These are phyloP conservation scores for Striga hermonthica DNA, from an alignment of 305 asterid species.

Conservation along the genomic window DNA sequence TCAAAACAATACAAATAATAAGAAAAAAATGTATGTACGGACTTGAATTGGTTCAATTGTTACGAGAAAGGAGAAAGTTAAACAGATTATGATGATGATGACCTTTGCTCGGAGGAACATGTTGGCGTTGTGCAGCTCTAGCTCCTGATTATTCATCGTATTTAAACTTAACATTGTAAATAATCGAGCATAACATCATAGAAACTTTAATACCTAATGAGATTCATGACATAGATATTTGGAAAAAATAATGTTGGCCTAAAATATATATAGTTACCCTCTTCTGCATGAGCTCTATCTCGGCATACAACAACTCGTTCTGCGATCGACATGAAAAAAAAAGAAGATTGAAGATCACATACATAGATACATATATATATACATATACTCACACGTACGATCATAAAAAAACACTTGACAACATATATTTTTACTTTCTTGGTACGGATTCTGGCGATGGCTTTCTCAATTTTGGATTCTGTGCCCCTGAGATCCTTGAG, in stretches of 20 bases:
- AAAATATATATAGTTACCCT: constrained; percentile 44
- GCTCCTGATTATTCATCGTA: constrained; percentile 47
- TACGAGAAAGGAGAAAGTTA: too few relatives aligned
- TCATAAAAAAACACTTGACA: not conserved
- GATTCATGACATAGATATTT: not conserved
- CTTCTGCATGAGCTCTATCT: constrained; percentile 87
- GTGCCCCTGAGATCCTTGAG: constrained; percentile 60
- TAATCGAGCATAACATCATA: not conserved
- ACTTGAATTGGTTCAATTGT: too few relatives aligned
- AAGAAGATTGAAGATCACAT: not conserved
- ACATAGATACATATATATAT: not conserved
- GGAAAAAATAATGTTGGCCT: too few relatives aligned
- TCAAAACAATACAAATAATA: not conserved
- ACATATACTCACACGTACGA: not conserved
- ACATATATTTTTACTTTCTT: constrained; percentile 54
- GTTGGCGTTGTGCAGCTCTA: constrained; percentile 84
- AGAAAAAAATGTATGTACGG: not conserved
- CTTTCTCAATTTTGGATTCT: constrained; percentile 68
- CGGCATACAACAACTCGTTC: constrained; percentile 87
- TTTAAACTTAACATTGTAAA: not conserved
- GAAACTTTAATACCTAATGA: not conserved
- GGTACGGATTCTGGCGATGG: constrained; percentile 68
- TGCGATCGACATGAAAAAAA: constrained; percentile 26
- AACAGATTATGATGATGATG: too few relatives aligned
- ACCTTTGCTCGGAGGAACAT: constrained; percentile 87